These are phyloP conservation scores for Monosporascus cannonballus DNA, from an alignment of 2,329 filamentous ascomycete species.

Conservation along the genomic window DNA sequence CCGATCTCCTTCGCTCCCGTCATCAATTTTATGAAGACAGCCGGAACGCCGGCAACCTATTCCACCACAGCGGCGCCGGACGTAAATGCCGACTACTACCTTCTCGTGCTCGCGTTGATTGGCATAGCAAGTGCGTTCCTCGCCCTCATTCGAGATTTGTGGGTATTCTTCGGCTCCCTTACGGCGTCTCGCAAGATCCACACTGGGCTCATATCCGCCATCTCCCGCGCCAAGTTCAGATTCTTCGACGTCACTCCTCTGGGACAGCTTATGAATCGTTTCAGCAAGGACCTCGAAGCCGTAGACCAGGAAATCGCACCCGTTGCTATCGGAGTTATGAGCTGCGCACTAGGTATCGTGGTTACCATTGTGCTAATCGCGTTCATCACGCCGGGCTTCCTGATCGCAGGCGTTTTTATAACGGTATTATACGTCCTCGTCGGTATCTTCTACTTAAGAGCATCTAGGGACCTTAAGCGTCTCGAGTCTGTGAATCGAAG, in stretches of 20 bases:
- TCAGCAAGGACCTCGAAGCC: slow-evolving; percentile 94
- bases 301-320: slow-evolving; percentile 95
- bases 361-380: slow-evolving; percentile 87
- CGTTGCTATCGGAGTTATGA: slow-evolving; percentile 71
- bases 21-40: slow-evolving; percentile 28
- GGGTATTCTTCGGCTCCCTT: slow-evolving; percentile 88
- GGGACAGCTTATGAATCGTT: slow-evolving; percentile 95
- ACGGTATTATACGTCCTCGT: slow-evolving; percentile 75
- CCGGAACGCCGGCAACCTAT: slow-evolving; percentile 32
- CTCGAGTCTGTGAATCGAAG: slow-evolving; percentile 91
- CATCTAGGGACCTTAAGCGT: slow-evolving; percentile 92
- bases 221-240: slow-evolving; percentile 88
- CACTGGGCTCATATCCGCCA: slow-evolving; percentile 65
- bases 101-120: slow-evolving; percentile 74
- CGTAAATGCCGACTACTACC: slow-evolving; percentile 79
- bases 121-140: slow-evolving; percentile 73
- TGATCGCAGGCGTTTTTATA: slow-evolving; percentile 83
- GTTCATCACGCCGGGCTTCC: slow-evolving; percentile 81
- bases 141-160: slow-evolving; percentile 75
- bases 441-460: slow-evolving; percentile 80
- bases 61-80: slow-evolving; percentile 34
- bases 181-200: slow-evolving; percentile 84
- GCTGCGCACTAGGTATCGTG: slow-evolving; percentile 60
- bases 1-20: slow-evolving; percentile 35
- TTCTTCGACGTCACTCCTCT: slow-evolving; percentile 97